These are phyloP conservation scores for Polyporus arcularius DNA, from an alignment of 768 basidiomycete genomes.

Conservation along the genomic window DNA sequence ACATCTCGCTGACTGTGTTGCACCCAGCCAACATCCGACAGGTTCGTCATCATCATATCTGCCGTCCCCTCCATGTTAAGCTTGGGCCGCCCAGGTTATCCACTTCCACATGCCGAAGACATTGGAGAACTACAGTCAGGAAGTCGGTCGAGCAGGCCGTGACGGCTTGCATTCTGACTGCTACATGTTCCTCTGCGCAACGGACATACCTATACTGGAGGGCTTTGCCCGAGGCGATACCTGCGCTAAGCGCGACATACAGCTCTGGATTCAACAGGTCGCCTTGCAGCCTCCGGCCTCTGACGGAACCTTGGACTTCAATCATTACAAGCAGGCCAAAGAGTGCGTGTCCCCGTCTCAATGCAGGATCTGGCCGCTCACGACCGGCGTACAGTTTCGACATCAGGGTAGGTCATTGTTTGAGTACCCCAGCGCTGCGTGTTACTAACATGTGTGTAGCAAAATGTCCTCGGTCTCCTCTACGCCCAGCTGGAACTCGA, in stretches of 20 bases:
- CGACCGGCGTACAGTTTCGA: slow-evolving; percentile 34
- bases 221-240: slow-evolving; percentile 52
- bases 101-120: slow-evolving; percentile 48
- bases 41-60: slow-evolving; percentile 17
- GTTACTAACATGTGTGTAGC: slow-evolving; percentile 24
- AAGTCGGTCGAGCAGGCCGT: slow-evolving; percentile 46
- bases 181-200: slow-evolving; percentile 43
- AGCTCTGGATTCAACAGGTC: slow-evolving; percentile 45
- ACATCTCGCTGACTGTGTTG: background rate
- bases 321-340: slow-evolving; percentile 42
- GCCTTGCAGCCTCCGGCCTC: slow-evolving; percentile 34
- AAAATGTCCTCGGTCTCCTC: slow-evolving; percentile 43
- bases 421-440: background rate
- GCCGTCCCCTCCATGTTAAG: too few relatives aligned
- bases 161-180: slow-evolving; percentile 46
- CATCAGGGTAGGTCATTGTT: slow-evolving; percentile 35
- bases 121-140: slow-evolving; percentile 47
- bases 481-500: slow-evolving; percentile 52
- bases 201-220: slow-evolving; percentile 48
- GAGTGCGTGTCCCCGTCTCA: slow-evolving; percentile 27
- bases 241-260: slow-evolving; percentile 38
- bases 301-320: slow-evolving; percentile 43
- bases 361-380: background rate
- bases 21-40: slow-evolving; percentile 36
- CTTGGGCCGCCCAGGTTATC: slow-evolving; percentile 32